Evolutionary conservation across 2,329 filamentous ascomycete genomes (phyloP).

Genomic region (Neopestalotiopsis sp.): DNA sequence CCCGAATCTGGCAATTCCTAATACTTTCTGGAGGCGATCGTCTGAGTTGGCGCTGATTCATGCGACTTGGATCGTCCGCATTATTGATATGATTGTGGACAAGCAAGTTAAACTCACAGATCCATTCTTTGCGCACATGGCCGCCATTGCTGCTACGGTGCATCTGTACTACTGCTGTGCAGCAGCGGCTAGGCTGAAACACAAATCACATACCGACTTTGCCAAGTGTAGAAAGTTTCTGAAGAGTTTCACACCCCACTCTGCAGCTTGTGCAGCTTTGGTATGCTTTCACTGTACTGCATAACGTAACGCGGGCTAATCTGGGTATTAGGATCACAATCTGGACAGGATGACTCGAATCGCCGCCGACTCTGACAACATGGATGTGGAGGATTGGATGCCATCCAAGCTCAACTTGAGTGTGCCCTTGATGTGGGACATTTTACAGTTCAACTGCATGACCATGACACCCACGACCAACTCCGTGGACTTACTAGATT

Average conservation of each 20-base stretch:
- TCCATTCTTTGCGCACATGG: slow-evolving; percentile 56
- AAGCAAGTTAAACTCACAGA: slow-evolving; percentile 54
- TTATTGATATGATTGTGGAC: slow-evolving; percentile 59
- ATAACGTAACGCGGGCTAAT: neutral
- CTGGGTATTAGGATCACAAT: slow-evolving; percentile 46
- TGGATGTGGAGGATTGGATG: slow-evolving; percentile 56
- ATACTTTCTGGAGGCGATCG: slow-evolving; percentile 58
- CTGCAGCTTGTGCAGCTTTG: slow-evolving; percentile 49
- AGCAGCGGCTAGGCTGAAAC: slow-evolving; percentile 50
- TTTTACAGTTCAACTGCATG: slow-evolving; percentile 52
- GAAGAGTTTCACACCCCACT: slow-evolving; percentile 52
- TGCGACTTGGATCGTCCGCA: slow-evolving; percentile 57
- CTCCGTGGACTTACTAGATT: slow-evolving; percentile 45
- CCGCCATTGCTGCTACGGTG: slow-evolving; percentile 57
- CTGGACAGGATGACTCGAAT: slow-evolving; percentile 54
- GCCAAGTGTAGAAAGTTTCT: slow-evolving; percentile 55
- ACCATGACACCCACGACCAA: slow-evolving; percentile 41
- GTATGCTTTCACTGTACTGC: slow-evolving; percentile 35
- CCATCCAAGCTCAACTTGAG: slow-evolving; percentile 57
- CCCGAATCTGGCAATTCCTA: slow-evolving; percentile 55
- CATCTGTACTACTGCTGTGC: slow-evolving; percentile 60
- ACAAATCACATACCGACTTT: slow-evolving; percentile 57
- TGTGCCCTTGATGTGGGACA: slow-evolving; percentile 58
- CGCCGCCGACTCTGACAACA: slow-evolving; percentile 51
- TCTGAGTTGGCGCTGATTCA: slow-evolving; percentile 57